phyloP scores from a whole-genome alignment of 2,329 filamentous ascomycete genomes.

The Xylariaceae sp. region DNA sequence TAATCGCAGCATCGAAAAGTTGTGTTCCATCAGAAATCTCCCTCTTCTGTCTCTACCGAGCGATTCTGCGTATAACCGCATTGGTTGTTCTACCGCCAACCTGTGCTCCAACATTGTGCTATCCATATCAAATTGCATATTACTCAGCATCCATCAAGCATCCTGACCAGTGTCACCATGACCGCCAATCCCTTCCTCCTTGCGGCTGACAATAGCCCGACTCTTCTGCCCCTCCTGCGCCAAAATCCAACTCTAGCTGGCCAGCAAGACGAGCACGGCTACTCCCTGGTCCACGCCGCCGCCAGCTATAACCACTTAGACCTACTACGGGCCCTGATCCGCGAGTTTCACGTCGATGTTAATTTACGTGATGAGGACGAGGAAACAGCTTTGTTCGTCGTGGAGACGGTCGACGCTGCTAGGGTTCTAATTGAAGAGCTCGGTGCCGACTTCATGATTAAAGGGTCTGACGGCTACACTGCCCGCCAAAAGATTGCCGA shows the following conservation, averaged over 20 bases:
- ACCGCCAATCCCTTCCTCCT: conserved; percentile 64
- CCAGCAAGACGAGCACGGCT: conserved; percentile 83
- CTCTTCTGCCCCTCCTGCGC: conserved; percentile 70
- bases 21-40: not conserved
- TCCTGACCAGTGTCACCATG: conserved; percentile 35
- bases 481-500: conserved; percentile 74
- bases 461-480: conserved; percentile 71
- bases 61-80: not conserved
- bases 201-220: conserved; percentile 74
- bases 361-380: conserved; percentile 85
- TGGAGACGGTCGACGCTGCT: conserved; percentile 75
- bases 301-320: conserved; percentile 86
- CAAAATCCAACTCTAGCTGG: conserved; percentile 72
- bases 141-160: not conserved
- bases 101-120: no score
- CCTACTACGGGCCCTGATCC: conserved; percentile 70
- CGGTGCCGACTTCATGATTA: conserved; percentile 60
- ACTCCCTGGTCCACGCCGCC: conserved; percentile 89
- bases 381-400: conserved; percentile 93
- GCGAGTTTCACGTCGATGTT: conserved; percentile 71
- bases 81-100: not conserved
- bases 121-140: no score
- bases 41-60: not conserved
- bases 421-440: conserved; percentile 79
- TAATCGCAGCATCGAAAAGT: not conserved